Base-by-base conservation (phyloP, 2,329 filamentous ascomycete species). In the Talaromyces amestolkiae region DNA sequence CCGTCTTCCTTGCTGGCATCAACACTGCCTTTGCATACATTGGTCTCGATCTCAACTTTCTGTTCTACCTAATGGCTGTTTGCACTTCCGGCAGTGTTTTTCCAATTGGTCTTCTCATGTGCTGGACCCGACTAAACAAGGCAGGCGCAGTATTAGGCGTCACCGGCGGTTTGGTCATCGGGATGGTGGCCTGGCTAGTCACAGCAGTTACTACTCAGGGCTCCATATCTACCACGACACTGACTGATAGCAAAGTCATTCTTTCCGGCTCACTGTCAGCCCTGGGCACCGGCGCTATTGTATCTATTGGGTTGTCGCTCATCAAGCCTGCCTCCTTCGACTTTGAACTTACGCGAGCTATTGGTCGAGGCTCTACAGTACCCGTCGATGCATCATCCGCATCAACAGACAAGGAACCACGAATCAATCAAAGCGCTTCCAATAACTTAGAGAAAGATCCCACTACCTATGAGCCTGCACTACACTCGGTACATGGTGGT, bases 1-100 rank as follows among this genome's bases (percentile, higher is more conserved):
- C 79, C 0, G 61, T 84, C 0, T 79, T 85, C 53, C 79, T 82
- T 0, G 81, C 82, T 0, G 76, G 75, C 0, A 82, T 84, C 67
- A 58, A 58, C 19, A 58, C 54, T 15, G 54, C 54, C 11, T 58
- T 58, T 22, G 54, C 54, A 8, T 58, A 58, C 33, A 58, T 58
- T 9, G 54, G 54, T 15, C 19, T 58, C 17, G 27, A 58, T 41
- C 54, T 58, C 54, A 58, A 58, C 54, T 58, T 58, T 24, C 54
- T 58, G 5, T 58, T 58, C 33, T 58, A 58, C 35, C 33, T 58
- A 13, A 58, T 58, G 54, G 54, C 54, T 33, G 54, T 58, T 17
- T 58, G 54, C 10, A 58, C 54, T 8, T 58, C 54, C 22, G 54
- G 54, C 2, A 41, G 35, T 37, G 54, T 58, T 7, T 58, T 58